Base-by-base conservation (phyloP, 306 rosid genomes). In the Casuarina cunninghamiana region DNA sequence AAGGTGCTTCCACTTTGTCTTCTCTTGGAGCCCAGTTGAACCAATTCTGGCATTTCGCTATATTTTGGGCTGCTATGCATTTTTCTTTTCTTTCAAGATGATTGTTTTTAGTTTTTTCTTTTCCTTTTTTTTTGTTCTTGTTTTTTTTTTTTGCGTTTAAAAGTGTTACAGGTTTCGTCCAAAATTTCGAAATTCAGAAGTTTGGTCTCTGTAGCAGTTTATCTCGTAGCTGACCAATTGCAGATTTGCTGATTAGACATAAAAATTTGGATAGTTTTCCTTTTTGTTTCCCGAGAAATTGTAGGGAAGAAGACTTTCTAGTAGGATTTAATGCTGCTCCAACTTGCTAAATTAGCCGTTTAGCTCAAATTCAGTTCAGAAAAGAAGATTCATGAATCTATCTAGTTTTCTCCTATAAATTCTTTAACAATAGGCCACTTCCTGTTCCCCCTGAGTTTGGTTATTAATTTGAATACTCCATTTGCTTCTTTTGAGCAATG, bases 1-100 rank as follows among this genome's bases (percentile, higher is more conserved):
- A 21, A 65, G 96, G 96, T 90, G 83, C 84, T 71, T 79, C 43
- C 49, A 61, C 49, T 76, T 63, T 54, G 53, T 78, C 45, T 73
- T 73, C 73, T 65, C 72, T 76, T 81, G 69, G 61, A 69, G 69
- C 61, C 78, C 73, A 46, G 16, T 37, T 50, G 3, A 66, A 42
- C 39, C 39, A 21, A 42, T 2, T 44, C 54, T 69, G 21, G 9
- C 9, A 41, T 75, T 74, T 62, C 13, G 13, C 79, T 69, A 8
- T 44, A 48, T 53, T 16, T 38, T 69, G 55, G 35, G 32, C 10
- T 77, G 70, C 49, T 46, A 53, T 84, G 63, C 55, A 37, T 42
- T 71, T 67, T 60, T 32, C 32, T 44, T 26, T 50, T 10, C 51
- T 74, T 70, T 44, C 53, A 2, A 45, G n/a, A 4, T 57, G 21